Percentiles rank a stretch among this genome's conserved stretches.
Conservation (phyloP, 129 eudicot genomes). For the Sambucus nigra region DNA sequence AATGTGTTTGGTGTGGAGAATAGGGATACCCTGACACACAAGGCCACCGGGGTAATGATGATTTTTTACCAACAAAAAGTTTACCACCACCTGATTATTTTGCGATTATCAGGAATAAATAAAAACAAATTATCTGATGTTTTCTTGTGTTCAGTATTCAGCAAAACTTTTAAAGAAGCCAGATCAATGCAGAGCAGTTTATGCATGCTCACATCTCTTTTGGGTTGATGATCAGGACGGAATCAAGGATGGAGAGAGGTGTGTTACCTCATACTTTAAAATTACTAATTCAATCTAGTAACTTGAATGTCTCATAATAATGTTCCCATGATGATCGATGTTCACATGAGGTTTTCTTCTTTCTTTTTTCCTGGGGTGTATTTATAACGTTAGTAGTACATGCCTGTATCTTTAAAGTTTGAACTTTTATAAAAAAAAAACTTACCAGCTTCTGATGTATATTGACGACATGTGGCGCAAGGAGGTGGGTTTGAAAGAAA, state of each 20-base stretch:
- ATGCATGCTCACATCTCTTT: constrained; percentile 96
- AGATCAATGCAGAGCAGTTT: constrained; percentile 98
- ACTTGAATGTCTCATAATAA: not conserved
- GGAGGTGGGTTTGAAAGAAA: no score
- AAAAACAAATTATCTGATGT: not conserved
- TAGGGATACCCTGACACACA: constrained; percentile 92
- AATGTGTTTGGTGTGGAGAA: constrained; percentile 90
- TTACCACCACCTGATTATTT: not conserved
- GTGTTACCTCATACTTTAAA: not conserved
- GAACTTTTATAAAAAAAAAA: no score
- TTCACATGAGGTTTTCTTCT: no score
- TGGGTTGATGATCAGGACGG: constrained; percentile 98
- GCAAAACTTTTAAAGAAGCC: constrained; percentile 96
- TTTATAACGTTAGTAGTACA: no score
- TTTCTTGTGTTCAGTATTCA: constrained; percentile 58
- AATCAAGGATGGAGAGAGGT: constrained; percentile 98
- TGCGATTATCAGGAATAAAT: no score
- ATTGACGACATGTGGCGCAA: no score
- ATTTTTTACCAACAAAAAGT: not conserved
- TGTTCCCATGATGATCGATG: not conserved
- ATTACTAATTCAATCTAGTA: not conserved
- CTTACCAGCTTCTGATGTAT: no score
- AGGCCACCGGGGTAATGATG: constrained; percentile 94
- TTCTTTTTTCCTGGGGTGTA: no score
- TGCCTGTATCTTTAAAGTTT: no score